Evolutionary conservation across 148 eudicot genomes (phyloP).

Genomic region (Cornus florida): DNA sequence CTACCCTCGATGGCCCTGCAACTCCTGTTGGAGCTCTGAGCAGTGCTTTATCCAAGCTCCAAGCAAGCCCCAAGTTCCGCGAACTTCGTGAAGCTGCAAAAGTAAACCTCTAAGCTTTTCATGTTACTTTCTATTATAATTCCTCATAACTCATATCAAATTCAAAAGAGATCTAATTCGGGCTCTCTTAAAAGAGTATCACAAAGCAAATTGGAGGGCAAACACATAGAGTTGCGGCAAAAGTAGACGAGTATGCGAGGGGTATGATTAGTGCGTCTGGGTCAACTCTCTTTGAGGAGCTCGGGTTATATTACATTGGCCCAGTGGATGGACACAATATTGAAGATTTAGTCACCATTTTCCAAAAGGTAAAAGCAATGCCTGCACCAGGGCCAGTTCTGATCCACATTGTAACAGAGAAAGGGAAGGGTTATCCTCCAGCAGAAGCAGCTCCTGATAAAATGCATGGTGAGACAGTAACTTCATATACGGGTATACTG

Average conservation of each 20-base stretch:
- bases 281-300: conserved; percentile 16
- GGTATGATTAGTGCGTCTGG: conserved; percentile 8
- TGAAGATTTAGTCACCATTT: conserved; percentile 19
- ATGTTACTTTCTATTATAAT: not conserved
- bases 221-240: conserved; percentile 14
- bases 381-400: conserved; percentile 14
- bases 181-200: conserved; percentile 4
- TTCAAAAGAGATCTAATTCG: not conserved
- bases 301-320: conserved; percentile 21
- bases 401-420: conserved; percentile 15
- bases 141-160: not conserved
- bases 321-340: conserved; percentile 21
- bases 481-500: not conserved
- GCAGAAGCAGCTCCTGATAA: conserved; percentile 23
- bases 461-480: conserved; percentile 11
- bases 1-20: conserved; percentile 20
- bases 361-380: conserved; percentile 9
- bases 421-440: conserved; percentile 22
- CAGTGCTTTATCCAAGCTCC: conserved; percentile 11
- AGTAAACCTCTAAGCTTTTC: not conserved
- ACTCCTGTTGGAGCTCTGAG: conserved; percentile 21
- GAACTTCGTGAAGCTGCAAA: conserved; percentile 18
- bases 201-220: conserved; percentile 16
- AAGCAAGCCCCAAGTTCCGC: conserved; percentile 10
- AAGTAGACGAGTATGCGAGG: conserved; percentile 5